Base-by-base conservation (phyloP, 306 rosid species). In the Nissolia schottii region DNA sequence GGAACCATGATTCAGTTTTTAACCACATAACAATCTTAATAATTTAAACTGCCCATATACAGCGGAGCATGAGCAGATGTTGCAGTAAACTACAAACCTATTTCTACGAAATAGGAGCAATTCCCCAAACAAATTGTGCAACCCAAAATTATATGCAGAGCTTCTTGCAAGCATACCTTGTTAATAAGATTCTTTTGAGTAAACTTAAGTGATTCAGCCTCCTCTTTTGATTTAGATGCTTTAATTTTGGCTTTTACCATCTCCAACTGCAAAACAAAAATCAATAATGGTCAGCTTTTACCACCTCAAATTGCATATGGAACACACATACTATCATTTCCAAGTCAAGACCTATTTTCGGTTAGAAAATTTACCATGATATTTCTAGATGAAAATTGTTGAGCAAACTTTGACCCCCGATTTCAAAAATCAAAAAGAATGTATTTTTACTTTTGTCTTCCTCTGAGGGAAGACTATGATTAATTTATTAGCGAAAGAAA, bases 151-250 rank as follows among this genome's bases (percentile, higher is more conserved):
- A n/a, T 71, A 31, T 6, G 51, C 49, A 55, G 62, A 60, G 53
- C 54, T 62, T 59, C 72, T 63, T 53, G 48, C 15, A 70, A 28
- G 31, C 54, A 56, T 86, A 93, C 98, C 98, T 89, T 91, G 80
- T 80, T 91, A 31, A 94, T 89, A 71, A 94, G 85, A 85, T 87
- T 54, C 72, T 94, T 91, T 86, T 94, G 74, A 16, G 78, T 10
- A 70, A 93, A 94, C 64, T 91, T 89, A 24, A 94, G 93, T 16
- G 96, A 73, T 24, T 86, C 92, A 41, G 68, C 88, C 84, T 94
- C 97, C 49, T 91, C 96, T 62, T 85, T 70, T 73, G 94, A 85
- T 48, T 61, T 79, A 71, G 95, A 71, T 60, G 82, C 83, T 85
- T 87, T 87, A 65, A 94, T 83, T 82, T 89, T 87, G 60, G 87